Conservation (phyloP, 2,329 filamentous ascomycete species). For the Nemania sp. region DNA sequence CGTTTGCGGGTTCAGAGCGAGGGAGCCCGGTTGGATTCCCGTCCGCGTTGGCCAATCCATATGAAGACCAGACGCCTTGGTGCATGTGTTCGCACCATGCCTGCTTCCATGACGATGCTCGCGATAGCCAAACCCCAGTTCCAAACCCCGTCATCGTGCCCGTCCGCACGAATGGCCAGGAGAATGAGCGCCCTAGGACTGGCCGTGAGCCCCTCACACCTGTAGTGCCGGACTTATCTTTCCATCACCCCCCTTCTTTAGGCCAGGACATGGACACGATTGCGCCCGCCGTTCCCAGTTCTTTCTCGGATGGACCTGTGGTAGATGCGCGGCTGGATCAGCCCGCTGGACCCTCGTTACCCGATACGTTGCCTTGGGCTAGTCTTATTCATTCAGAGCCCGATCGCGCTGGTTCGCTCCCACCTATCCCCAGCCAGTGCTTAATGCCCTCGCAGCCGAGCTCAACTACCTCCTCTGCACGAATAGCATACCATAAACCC, state of each 20-base stretch:
- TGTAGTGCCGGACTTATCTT: constrained; percentile 48
- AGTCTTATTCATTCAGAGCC: constrained; percentile 47
- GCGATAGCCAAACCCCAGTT: constrained; percentile 33
- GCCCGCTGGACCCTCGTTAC: constrained; percentile 47
- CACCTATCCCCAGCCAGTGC: constrained; percentile 55
- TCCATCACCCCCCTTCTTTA: constrained; percentile 44
- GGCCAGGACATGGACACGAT: constrained; percentile 48
- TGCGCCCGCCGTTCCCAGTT: constrained; percentile 41
- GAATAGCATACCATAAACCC: constrained; percentile 55
- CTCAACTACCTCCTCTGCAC: constrained; percentile 56
- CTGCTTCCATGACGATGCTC: constrained; percentile 60
- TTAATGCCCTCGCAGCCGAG: constrained; percentile 55
- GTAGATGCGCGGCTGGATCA: constrained; percentile 33
- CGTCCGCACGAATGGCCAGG: constrained; percentile 46
- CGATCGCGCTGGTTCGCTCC: constrained; percentile 41
- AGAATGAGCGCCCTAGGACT: constrained; percentile 55
- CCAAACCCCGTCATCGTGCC: constrained; percentile 31
- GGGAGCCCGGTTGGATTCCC: constrained; percentile 33
- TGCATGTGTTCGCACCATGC: constrained; percentile 68
- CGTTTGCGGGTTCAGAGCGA: constrained; percentile 39
- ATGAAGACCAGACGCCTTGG: constrained; percentile 50
- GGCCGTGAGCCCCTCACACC: constrained; percentile 57
- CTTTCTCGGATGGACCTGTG: constrained; percentile 42
- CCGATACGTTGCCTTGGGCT: constrained; percentile 60
- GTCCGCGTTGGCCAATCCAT: constrained; percentile 33